Evolutionary conservation across 345 rosid genomes (phyloP).

Genomic region (Raphanus sativus): DNA sequence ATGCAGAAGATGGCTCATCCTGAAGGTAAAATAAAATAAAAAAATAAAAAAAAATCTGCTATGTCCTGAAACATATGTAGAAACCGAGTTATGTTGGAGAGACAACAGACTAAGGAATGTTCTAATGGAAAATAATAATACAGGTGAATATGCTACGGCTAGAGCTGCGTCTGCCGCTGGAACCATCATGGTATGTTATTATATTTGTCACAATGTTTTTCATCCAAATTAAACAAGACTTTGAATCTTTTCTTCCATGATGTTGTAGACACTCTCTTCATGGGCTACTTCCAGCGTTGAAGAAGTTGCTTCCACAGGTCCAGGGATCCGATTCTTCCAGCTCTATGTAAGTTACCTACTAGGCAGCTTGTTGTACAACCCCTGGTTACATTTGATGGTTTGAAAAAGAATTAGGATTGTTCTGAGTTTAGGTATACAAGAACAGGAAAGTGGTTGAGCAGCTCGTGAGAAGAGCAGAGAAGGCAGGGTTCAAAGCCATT

Average conservation of each 20-base stretch:
- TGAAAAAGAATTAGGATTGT: background rate
- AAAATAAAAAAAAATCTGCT: background rate
- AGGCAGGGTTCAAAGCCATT: slow-evolving; percentile 86
- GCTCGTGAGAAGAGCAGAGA: slow-evolving; percentile 81
- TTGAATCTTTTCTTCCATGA: background rate
- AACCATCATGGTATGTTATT: slow-evolving; percentile 62
- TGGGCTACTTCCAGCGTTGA: slow-evolving; percentile 90
- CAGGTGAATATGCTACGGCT: slow-evolving; percentile 93
- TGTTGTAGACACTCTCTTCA: slow-evolving; percentile 67
- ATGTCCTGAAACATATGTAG: slow-evolving; percentile 2
- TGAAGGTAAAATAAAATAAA: slow-evolving; percentile 60
- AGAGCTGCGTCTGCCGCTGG: slow-evolving; percentile 86
- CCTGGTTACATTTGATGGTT: slow-evolving; percentile 1
- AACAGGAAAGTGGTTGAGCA: slow-evolving; percentile 76
- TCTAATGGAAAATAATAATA: slow-evolving; percentile 2
- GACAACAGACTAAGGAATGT: background rate
- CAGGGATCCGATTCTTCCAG: slow-evolving; percentile 84
- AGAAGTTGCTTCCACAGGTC: slow-evolving; percentile 89
- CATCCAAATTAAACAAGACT: background rate
- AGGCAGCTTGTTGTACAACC: slow-evolving; percentile 7
- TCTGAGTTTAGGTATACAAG: slow-evolving; percentile 54
- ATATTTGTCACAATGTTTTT: background rate
- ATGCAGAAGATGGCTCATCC: slow-evolving; percentile 95
- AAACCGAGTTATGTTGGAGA: slow-evolving; percentile 3
- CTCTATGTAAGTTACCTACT: slow-evolving; percentile 54